A percentile compares a stretch with the other conserved stretches of the same genome.
Conservation (phyloP, 1,284 basidiomycete species). For the Puccinia coronata region DNA sequence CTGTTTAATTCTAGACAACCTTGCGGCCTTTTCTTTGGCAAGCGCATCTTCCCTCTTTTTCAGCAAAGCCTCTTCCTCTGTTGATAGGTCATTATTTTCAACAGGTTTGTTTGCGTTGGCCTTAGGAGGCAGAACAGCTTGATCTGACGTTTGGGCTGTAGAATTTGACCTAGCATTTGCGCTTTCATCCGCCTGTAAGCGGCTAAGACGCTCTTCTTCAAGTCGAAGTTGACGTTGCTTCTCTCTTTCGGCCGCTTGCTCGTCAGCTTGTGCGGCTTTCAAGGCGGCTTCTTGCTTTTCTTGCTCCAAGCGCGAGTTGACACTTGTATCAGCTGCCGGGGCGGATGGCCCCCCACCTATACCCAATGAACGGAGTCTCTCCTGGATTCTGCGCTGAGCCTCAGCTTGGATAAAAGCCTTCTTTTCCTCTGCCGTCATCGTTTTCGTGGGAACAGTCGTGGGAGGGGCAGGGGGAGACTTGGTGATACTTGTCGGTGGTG, state of each 20-base stretch:
- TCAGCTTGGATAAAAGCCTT: conserved; percentile 76
- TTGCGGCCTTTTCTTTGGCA: conserved; percentile 67
- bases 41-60: conserved; percentile 74
- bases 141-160: conserved; percentile 46
- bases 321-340: conserved; percentile 57
- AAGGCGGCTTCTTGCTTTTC: conserved; percentile 58
- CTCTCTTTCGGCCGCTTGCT: conserved; percentile 72
- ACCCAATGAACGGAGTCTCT: conserved; percentile 83
- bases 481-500: conserved; percentile 59
- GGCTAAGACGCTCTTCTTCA: conserved; percentile 67
- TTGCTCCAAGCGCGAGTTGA: conserved; percentile 55
- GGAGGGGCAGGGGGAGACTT: conserved; percentile 62
- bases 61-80: conserved; percentile 72
- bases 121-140: conserved; percentile 30
- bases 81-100: conserved; percentile 58
- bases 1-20: conserved; percentile 53
- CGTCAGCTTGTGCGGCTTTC: conserved; percentile 64
- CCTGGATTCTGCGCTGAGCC: conserved; percentile 80
- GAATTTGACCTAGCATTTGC: conserved; percentile 70
- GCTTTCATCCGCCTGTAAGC: conserved; percentile 53
- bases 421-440: conserved; percentile 82
- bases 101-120: conserved; percentile 51
- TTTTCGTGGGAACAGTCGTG: conserved; percentile 66
- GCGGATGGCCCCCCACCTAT: conserved; percentile 66
- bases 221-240: conserved; percentile 60